Evolutionary conservation across 352 stramenopile species (phyloP), one percentile per base, ranked within the genome.

Genomic region (Phytopythium ostracodes): DNA sequence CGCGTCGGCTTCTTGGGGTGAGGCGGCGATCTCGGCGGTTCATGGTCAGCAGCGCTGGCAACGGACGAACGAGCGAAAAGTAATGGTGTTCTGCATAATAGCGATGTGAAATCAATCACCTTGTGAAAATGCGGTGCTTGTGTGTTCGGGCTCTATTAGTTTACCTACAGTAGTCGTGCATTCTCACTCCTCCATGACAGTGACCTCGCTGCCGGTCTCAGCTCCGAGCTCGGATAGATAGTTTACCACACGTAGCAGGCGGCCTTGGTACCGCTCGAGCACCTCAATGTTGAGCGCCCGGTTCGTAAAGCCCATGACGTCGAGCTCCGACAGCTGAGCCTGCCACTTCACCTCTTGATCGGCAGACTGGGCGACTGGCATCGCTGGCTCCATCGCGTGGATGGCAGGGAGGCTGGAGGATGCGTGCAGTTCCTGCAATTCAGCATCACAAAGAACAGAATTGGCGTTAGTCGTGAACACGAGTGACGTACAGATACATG

Each of bases 191-290:
- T 84, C 68, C 68, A 81, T 79, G 40, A 77, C 68, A 10, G 67
- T 63, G 31, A 83, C 55, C 11, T 55, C 62, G 31, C 49, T 64
- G 27, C 52, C 59, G 43, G 46, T 43, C 46, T 56, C 55, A 31
- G 66, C 53, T 27, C 54, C 59, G 65, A 91, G 70, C 64, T 93
- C 85, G 11, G 85, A 92, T 53, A 96, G 63, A 54, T 80, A 90
- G 49, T 94, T 94, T 33, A 96, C 84, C 4, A 93, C 85, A n/a
- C 85, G 80, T 31, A 94, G 63, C 56, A 96, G 60, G 1, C 87
- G 80, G 15, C 85, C 85, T 61, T 93, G 85, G 63, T 96, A 94
- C 38, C 80, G 80, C 56, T 93, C 85, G 7, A 94, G 74, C 46
- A 92, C 66, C 42, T 84, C 62, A 17, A 93, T 68, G 61, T 92